Evolutionary conservation across 2,329 filamentous ascomycete species (phyloP).

Genomic region (Zymoseptoria crescenta): DNA sequence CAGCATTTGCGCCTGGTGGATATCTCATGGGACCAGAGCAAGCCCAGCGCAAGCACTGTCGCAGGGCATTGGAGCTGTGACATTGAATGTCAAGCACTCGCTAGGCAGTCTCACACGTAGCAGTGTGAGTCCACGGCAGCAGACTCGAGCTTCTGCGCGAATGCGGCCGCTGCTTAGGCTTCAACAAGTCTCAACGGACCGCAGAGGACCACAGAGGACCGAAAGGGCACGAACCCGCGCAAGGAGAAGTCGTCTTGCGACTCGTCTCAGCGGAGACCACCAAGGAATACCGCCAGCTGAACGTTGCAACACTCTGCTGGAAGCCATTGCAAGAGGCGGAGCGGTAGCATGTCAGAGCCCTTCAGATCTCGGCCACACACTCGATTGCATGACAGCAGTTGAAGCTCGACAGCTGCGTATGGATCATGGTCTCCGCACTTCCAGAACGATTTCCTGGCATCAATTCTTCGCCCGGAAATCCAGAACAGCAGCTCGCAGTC

Average conservation of each 20-base stretch:
- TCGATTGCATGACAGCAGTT: background rate
- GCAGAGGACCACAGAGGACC: too few relatives aligned
- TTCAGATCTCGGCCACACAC: background rate
- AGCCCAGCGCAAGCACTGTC: background rate
- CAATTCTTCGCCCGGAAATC: too few relatives aligned
- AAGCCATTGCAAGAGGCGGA: background rate
- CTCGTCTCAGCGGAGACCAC: too few relatives aligned
- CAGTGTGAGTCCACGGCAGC: background rate
- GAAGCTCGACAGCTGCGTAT: too few relatives aligned
- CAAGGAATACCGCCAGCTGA: background rate
- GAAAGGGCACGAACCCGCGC: too few relatives aligned
- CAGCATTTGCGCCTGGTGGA: background rate
- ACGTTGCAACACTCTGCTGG: background rate
- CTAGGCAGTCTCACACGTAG: background rate
- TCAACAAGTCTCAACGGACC: too few relatives aligned
- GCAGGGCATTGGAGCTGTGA: background rate
- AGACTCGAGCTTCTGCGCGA: too few relatives aligned
- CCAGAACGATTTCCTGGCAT: too few relatives aligned
- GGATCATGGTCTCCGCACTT: too few relatives aligned
- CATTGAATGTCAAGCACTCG: background rate
- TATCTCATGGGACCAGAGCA: background rate
- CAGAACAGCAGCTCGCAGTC: too few relatives aligned
- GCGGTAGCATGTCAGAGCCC: background rate
- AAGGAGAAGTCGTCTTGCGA: too few relatives aligned
- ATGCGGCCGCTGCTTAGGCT: too few relatives aligned